Percentiles rank a stretch among this genome's conserved stretches.
phyloP scores from a whole-genome alignment of 306 rosid species.

The Quercus suber region DNA sequence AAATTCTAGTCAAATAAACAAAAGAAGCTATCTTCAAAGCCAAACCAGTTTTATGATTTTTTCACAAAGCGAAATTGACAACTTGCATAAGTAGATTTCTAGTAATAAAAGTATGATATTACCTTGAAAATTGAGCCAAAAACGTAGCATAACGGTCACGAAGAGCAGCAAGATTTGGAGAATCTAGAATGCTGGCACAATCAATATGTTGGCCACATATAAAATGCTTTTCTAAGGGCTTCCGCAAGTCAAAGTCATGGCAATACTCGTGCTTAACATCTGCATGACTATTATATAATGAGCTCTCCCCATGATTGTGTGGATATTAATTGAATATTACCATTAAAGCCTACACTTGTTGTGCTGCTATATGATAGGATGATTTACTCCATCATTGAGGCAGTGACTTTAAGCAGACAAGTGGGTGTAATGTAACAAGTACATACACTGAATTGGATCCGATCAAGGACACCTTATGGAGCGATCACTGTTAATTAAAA shows the following conservation, averaged over 20 bases:
- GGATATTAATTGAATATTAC: too few relatives aligned
- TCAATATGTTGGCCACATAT: slow-evolving; percentile 49
- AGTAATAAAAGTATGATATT: not conserved
- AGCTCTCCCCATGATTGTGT: not conserved
- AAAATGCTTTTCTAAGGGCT: slow-evolving; percentile 74
- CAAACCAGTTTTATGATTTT: not conserved
- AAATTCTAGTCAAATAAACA: not conserved
- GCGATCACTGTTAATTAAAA: too few relatives aligned
- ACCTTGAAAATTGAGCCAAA: slow-evolving; percentile 72
- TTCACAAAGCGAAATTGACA: slow-evolving; percentile 1
- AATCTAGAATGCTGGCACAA: slow-evolving; percentile 67
- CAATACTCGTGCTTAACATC: slow-evolving; percentile 63
- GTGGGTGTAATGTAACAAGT: too few relatives aligned
- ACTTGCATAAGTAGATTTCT: not conserved
- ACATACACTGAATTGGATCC: too few relatives aligned
- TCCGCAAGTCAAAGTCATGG: slow-evolving; percentile 79
- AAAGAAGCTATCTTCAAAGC: not conserved
- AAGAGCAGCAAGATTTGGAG: slow-evolving; percentile 50
- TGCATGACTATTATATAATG: slow-evolving; percentile 23
- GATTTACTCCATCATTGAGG: too few relatives aligned
- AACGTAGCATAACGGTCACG: slow-evolving; percentile 63
- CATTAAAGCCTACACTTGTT: too few relatives aligned
- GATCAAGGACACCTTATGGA: too few relatives aligned
- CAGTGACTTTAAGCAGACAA: too few relatives aligned
- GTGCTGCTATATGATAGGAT: too few relatives aligned